Base-by-base conservation (phyloP, 208 protist genomes). In the Trypanosoma lewisi region DNA sequence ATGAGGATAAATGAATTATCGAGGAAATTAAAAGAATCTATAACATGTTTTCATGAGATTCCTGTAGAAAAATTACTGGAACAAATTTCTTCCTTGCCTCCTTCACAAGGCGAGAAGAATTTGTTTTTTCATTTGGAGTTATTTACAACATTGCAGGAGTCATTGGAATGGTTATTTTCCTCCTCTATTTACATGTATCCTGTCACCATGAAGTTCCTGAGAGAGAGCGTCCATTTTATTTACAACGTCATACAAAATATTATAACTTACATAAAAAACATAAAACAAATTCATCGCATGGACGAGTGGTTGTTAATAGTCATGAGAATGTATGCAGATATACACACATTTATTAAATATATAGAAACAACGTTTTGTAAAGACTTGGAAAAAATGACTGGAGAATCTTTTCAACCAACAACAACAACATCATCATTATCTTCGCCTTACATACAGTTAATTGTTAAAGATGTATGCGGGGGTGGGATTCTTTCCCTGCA, bases 1-100 rank as follows among this genome's bases (percentile, higher is more conserved):
- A 70, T 94, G 61, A 78, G 85, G 25, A 50, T 66, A 25, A 85
- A 72, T 25, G 83, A 90, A 69, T 42, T 88, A 2, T 44, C 41
- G 25, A 63, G 67, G 31, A 25, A 17, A 31, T 11, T 77, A 19
- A 56, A 60, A 8, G 47, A 47, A 1, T 33, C 51, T 16, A 37
- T 63, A 0, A 28, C 30, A 48, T 25, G 21, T 0, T 68, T 63
- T 53, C n/a, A 14, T 19, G 34, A 36, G 2, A 49, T 28, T 11
- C 45, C 52, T 37, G 41, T 63, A 2, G 49, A 72, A 30, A 27
- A 59, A 53, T 21, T 57, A 23, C 27, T 9, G 3, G 23, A 56
- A 30, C 7, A 56, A 30, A n/a, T n/a, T n/a, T n/a, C n/a, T n/a
- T n/a, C n/a, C n/a, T 17, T 34, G 34, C 2, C n/a, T 45, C 41